Base-by-base conservation (phyloP, 2,329 filamentous ascomycete genomes). In the Neurospora sp. region DNA sequence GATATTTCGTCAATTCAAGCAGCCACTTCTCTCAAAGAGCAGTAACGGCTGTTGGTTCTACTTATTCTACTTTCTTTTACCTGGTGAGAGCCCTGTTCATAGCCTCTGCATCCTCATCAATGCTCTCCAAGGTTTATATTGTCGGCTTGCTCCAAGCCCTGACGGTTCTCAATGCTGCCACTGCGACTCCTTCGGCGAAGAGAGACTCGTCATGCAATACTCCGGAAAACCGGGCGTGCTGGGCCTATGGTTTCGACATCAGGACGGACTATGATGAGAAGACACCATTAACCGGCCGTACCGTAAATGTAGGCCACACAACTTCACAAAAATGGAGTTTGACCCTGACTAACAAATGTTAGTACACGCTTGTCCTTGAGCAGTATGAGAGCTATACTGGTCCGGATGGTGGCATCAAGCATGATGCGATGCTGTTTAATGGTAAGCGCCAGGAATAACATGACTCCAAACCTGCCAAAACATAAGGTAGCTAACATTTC, bases 401-500 rank as follows among this genome's bases (percentile, higher is more conserved):
- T 15, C 68, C 70, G 10, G 71, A 73, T 71, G 71, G 71, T 15
- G 15, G 17, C 9, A 28, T 69, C 10, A 73, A 73, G 46, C 19
- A 67, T 42, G 70, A 71, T 17, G 70, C 68, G 19, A 73, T 73
- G 71, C 38, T 69, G 66, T 69, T 72, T 43, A 69, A 72, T 52
- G 39, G 71, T 71, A 38, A 68, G 71, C 39, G 69, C 79, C 76
- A 42, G 76, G 74, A 73, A 73, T 9, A 70, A 72, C 68, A 67
- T 72, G 15, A 10, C 17, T 58, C 3, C 23, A 33, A n/a, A 5
- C 6, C 6, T 28, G 36, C 10, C 11, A 52, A 52, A 52, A 52
- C 66, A 36, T 66, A n/a, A n/a, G n/a, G n/a, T n/a, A 39, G 7
- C 58, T 69, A 38, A 70, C 23, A 42, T 43, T 3, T 62, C 23